Evolutionary conservation across 345 rosid genomes (phyloP).

Genomic region (Diplotaxis tenuifolia): DNA sequence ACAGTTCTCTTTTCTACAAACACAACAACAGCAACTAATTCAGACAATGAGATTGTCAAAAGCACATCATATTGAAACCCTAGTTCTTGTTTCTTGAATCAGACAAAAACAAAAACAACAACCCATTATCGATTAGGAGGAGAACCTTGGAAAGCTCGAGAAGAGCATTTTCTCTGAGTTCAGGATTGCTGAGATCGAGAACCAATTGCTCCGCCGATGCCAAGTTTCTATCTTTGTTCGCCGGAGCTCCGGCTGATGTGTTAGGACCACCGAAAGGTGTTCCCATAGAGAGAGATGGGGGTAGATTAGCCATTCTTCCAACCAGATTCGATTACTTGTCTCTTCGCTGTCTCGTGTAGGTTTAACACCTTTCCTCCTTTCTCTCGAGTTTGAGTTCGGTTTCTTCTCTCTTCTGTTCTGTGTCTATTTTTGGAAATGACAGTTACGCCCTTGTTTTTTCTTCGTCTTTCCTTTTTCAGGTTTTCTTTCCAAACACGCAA

Average conservation of each 20-base stretch:
- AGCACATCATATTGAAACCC: constrained; percentile 18
- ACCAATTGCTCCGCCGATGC: constrained; percentile 90
- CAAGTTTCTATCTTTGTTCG: constrained; percentile 80
- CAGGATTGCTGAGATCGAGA: constrained; percentile 88
- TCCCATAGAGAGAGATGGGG: constrained; percentile 68
- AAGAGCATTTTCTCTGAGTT: constrained; percentile 88
- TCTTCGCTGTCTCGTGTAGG: neutral
- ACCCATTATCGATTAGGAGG: neutral
- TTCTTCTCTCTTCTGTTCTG: constrained; percentile 11
- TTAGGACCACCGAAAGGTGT: constrained; percentile 58
- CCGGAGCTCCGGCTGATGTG: constrained; percentile 50
- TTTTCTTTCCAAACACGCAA: no score
- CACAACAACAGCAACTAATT: constrained; percentile 10
- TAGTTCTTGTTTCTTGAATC: constrained; percentile 20
- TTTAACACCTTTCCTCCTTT: neutral
- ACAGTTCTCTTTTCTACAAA: constrained; percentile 80
- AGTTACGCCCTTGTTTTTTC: constrained; percentile 3
- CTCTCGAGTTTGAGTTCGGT: neutral
- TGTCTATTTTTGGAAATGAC: neutral
- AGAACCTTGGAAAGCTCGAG: constrained; percentile 69
- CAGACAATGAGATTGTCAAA: neutral
- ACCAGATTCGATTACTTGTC: neutral
- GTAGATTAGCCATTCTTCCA: constrained; percentile 61
- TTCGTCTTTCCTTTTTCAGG: neutral
- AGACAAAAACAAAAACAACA: neutral